A percentile compares a stretch with the other conserved stretches of the same genome.
Conservation (phyloP, 176 grass and related monocot species). For the Luzula sylvatica region DNA sequence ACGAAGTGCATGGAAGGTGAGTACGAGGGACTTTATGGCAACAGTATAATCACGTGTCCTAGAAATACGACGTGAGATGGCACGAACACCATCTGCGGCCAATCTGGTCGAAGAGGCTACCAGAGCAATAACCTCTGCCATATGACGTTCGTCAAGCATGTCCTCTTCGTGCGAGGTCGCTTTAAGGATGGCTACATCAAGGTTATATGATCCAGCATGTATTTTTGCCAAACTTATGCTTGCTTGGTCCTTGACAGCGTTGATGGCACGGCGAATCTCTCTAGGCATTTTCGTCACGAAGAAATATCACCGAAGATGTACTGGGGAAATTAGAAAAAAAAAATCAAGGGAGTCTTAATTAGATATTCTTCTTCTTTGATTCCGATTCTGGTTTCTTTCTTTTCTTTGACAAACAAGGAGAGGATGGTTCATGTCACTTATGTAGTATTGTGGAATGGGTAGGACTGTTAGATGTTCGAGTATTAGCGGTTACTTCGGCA, state of each 20-base stretch:
- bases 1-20: slow-evolving; percentile 17
- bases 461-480: neutral
- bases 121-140: slow-evolving; percentile 19
- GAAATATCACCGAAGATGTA: neutral
- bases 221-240: slow-evolving; percentile 29
- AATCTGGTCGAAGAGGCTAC: neutral
- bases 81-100: slow-evolving; percentile 25
- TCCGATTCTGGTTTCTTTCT: no score
- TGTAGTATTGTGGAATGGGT: neutral
- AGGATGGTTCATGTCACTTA: neutral
- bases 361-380: no score
- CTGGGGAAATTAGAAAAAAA: neutral
- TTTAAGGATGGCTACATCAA: slow-evolving; percentile 37
- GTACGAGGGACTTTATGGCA: slow-evolving; percentile 33
- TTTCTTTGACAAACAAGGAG: no score
- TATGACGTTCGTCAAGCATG: slow-evolving; percentile 12
- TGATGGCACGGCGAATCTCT: slow-evolving; percentile 19
- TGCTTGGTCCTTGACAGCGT: slow-evolving; percentile 29
- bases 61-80: slow-evolving; percentile 30
- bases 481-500: slow-evolving; percentile 1
- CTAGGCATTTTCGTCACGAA: slow-evolving; percentile 21
- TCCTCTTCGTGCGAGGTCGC: slow-evolving; percentile 35
- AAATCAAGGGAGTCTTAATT: neutral
- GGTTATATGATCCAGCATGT: slow-evolving; percentile 12
- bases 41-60: slow-evolving; percentile 30